phyloP scores from a whole-genome alignment of 768 basidiomycete genomes.

The Naematelia aurantialba region DNA sequence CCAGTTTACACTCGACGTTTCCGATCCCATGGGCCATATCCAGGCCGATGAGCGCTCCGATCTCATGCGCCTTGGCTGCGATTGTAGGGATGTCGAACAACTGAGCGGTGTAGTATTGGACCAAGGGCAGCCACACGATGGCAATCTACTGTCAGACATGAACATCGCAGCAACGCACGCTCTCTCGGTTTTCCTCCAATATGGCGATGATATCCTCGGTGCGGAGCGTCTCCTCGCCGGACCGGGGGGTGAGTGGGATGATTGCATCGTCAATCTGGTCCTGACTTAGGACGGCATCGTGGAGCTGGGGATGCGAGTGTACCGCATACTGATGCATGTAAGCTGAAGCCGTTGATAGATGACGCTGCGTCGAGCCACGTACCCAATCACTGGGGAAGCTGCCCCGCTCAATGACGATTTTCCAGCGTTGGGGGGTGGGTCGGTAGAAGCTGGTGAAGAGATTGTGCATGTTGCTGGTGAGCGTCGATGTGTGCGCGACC shows the following conservation, averaged over 20 bases:
- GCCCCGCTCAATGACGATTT: slow-evolving; percentile 88
- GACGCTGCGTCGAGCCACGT: slow-evolving; percentile 34
- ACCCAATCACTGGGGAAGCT: slow-evolving; percentile 98
- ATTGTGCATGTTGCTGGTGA: slow-evolving; percentile 92
- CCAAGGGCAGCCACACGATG: slow-evolving; percentile 84
- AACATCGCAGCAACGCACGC: slow-evolving; percentile 19
- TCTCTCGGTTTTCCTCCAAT: slow-evolving; percentile 58
- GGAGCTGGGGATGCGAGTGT: slow-evolving; percentile 78
- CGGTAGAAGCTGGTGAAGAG: slow-evolving; percentile 93
- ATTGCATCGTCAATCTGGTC: slow-evolving; percentile 59
- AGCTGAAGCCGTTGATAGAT: neutral
- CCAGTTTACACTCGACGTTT: slow-evolving; percentile 81
- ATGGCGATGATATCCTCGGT: slow-evolving; percentile 79
- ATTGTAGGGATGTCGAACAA: slow-evolving; percentile 82
- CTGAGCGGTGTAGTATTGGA: slow-evolving; percentile 98
- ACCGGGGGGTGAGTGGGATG: slow-evolving; percentile 72
- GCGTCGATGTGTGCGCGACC: slow-evolving; percentile 90
- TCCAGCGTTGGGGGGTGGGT: slow-evolving; percentile 76
- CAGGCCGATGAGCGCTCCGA: slow-evolving; percentile 91
- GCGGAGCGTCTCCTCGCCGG: slow-evolving; percentile 77
- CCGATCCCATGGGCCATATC: slow-evolving; percentile 95
- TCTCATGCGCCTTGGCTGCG: slow-evolving; percentile 75
- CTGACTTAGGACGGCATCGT: slow-evolving; percentile 62
- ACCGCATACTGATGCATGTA: slow-evolving; percentile 74
- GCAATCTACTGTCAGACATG: slow-evolving; percentile 58